phyloP scores from a whole-genome alignment of 305 asterid genomes.

The Rubia balearica region DNA sequence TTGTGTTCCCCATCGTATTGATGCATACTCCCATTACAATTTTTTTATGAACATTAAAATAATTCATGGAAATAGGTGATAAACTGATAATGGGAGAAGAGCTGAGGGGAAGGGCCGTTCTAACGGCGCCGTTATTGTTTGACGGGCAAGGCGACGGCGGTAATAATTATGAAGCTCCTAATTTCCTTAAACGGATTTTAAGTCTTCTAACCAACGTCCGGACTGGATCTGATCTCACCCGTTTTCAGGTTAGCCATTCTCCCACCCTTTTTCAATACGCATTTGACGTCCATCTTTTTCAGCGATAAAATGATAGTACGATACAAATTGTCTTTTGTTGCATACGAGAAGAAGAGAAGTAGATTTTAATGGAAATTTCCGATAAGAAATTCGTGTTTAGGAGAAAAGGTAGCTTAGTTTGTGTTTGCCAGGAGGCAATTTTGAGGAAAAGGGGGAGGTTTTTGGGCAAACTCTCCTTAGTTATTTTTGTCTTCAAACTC shows the following conservation, averaged over 20 bases:
- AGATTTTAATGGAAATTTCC: neutral
- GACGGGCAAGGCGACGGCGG: slow-evolving; percentile 35
- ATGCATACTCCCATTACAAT: neutral
- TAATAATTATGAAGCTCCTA: slow-evolving; percentile 51
- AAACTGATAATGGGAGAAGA: slow-evolving; percentile 25
- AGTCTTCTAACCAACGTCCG: slow-evolving; percentile 50
- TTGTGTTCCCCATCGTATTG: neutral
- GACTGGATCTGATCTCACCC: slow-evolving; percentile 74
- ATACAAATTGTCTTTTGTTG: neutral
- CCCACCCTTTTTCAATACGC: neutral
- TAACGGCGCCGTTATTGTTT: slow-evolving; percentile 56
- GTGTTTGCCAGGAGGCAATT: neutral
- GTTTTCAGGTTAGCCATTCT: slow-evolving; percentile 45
- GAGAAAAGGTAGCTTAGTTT: neutral
- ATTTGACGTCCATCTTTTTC: neutral
- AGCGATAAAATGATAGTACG: neutral
- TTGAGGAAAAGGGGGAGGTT: neutral
- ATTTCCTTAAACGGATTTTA: slow-evolving; percentile 51
- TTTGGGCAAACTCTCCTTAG: neutral
- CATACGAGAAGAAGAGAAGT: neutral
- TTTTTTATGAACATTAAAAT: neutral
- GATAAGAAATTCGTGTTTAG: neutral
- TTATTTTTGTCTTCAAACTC: too few relatives aligned
- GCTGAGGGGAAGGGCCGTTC: slow-evolving; percentile 24
- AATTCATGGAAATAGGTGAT: slow-evolving; percentile 26